phyloP scores from a whole-genome alignment of 2,329 filamentous ascomycete genomes.

The Aspergillus aculeatus region DNA sequence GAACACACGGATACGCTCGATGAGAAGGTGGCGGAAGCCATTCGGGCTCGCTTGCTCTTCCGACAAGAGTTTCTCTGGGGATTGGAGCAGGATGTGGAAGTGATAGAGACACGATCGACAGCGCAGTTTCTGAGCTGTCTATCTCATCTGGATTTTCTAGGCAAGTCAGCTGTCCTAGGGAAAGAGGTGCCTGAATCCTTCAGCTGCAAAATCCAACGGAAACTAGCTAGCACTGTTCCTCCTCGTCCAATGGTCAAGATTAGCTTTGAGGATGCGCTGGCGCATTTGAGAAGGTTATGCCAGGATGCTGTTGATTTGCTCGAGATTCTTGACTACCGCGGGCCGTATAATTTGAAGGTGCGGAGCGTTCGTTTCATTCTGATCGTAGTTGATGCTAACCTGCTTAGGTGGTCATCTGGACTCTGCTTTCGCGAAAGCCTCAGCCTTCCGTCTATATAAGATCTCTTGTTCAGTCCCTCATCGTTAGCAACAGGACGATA shows the following conservation, averaged over 20 bases:
- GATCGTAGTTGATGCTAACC: not conserved
- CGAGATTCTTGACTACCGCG: constrained; percentile 65
- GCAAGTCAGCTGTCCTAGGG: constrained; percentile 61
- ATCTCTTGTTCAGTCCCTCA: constrained; percentile 71
- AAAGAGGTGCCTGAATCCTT: constrained; percentile 73
- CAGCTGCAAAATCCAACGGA: constrained; percentile 85
- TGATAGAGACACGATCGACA: constrained; percentile 31
- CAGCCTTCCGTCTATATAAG: constrained; percentile 82
- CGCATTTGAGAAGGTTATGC: constrained; percentile 68
- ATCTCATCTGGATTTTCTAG: constrained; percentile 54
- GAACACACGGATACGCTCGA: constrained; percentile 33
- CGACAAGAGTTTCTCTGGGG: constrained; percentile 53
- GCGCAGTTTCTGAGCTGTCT: constrained; percentile 35
- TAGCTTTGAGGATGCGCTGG: constrained; percentile 68
- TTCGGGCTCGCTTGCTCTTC: constrained; percentile 65
- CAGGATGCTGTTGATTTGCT: constrained; percentile 69
- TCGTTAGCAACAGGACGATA: constrained; percentile 71
- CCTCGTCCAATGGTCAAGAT: constrained; percentile 83
- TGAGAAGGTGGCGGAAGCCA: constrained; percentile 50
- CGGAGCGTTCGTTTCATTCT: not conserved
- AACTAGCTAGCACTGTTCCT: constrained; percentile 87
- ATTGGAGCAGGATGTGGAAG: constrained; percentile 39
- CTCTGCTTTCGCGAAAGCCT: constrained; percentile 75
- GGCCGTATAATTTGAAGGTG: constrained; percentile 70
- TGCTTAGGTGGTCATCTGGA: constrained; percentile 66